A percentile compares a stretch with the other conserved stretches of the same genome.
These are phyloP conservation scores for Trichoderma semiorbis DNA, from an alignment of 2,329 filamentous ascomycete genomes.

Conservation along the genomic window DNA sequence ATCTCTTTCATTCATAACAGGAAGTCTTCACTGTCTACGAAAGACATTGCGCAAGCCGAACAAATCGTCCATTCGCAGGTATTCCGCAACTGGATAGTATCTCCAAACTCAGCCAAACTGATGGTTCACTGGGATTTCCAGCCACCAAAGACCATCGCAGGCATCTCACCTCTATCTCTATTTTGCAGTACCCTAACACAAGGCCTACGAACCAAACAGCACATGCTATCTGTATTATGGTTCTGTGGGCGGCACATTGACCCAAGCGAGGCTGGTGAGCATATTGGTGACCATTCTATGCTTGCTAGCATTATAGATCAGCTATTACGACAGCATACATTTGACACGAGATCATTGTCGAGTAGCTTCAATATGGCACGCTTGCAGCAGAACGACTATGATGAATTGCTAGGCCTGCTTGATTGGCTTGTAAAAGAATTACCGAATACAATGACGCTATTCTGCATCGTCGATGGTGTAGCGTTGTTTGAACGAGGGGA, in stretches of 20 bases:
- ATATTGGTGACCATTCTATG: slow-evolving; percentile 6
- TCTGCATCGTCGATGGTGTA: neutral
- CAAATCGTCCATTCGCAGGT: neutral
- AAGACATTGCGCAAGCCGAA: neutral
- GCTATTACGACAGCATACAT: slow-evolving; percentile 13
- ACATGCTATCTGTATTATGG: neutral
- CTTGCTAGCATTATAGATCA: slow-evolving; percentile 17
- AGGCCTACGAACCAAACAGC: neutral
- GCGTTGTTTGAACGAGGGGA: neutral
- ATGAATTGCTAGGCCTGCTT: neutral
- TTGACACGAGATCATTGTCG: neutral
- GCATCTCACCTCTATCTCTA: neutral
- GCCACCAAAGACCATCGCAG: neutral
- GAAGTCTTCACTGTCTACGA: neutral
- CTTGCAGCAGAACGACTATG: neutral
- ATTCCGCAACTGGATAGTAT: neutral
- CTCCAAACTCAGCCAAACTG: neutral
- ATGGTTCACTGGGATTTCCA: neutral
- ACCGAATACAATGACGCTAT: neutral
- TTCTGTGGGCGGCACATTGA: neutral
- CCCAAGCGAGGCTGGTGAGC: neutral
- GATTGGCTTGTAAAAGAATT: neutral
- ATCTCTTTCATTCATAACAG: neutral
- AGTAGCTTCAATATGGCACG: neutral
- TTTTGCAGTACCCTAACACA: neutral